Percentiles rank a stretch among this genome's conserved stretches.
Conservation (phyloP, 768 basidiomycete genomes). For the Favolaschia claudopus region DNA sequence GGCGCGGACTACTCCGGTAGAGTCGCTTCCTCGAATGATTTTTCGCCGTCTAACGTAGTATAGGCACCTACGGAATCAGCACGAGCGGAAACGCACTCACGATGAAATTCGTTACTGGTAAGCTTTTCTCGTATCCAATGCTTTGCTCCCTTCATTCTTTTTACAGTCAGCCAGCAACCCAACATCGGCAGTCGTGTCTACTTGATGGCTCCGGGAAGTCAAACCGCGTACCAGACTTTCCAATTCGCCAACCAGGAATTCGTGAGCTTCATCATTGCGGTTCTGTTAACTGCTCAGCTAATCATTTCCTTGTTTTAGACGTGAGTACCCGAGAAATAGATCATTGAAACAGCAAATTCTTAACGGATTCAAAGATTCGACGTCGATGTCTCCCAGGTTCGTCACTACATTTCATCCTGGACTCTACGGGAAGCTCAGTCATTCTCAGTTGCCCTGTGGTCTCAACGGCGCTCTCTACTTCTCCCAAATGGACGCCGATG, state of each 20-base stretch:
- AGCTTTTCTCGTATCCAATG: background rate
- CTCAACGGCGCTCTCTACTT: conserved; percentile 72
- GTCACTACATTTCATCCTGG: background rate
- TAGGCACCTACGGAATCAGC: conserved; percentile 59
- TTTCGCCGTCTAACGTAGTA: background rate
- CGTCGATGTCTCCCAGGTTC: conserved; percentile 58
- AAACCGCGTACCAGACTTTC: conserved; percentile 55
- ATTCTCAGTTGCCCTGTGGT: conserved; percentile 53
- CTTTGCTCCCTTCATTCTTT: background rate
- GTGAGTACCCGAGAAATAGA: conserved; percentile 36
- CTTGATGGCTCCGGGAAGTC: conserved; percentile 53
- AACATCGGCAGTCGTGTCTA: conserved; percentile 53
- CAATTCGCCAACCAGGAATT: conserved; percentile 64
- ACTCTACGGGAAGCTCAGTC: too few relatives aligned
- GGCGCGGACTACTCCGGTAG: conserved; percentile 49
- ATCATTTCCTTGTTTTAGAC: conserved; percentile 37
- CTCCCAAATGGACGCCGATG: conserved; percentile 65
- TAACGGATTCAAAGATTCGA: conserved; percentile 49
- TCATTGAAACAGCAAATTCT: background rate
- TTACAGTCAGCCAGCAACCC: conserved; percentile 34
- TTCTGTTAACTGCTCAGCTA: too few relatives aligned
- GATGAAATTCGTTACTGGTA: conserved; percentile 52
- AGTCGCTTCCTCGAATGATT: background rate
- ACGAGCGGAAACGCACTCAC: conserved; percentile 52
- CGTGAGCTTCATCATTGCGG: too few relatives aligned